Evolutionary conservation across 345 rosid species (phyloP).

Genomic region (Eucalyptus camaldulensis): DNA sequence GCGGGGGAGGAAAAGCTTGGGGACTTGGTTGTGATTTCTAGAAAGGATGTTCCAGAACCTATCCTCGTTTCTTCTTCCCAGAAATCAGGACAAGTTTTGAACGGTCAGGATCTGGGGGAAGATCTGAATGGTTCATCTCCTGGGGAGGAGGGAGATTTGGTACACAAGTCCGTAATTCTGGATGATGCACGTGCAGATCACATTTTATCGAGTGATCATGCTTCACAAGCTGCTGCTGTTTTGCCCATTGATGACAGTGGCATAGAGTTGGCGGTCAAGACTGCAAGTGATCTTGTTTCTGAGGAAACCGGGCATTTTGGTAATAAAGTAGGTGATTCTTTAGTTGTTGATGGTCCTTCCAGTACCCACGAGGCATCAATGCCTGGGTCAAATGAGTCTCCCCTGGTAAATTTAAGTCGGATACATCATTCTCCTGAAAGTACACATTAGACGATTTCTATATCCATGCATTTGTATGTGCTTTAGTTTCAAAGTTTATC

Average conservation of each 20-base stretch:
- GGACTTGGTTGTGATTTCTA: background rate
- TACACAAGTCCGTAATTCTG: background rate
- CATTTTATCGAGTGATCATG: background rate
- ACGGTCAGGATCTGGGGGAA: background rate
- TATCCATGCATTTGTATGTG: constrained; percentile 22
- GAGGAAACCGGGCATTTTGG: constrained; percentile 1
- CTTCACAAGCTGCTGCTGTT: background rate
- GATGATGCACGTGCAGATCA: background rate
- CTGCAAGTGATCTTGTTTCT: background rate
- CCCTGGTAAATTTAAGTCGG: constrained; percentile 77
- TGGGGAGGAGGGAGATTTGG: background rate
- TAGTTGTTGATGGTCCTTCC: constrained; percentile 29
- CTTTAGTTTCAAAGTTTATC: background rate
- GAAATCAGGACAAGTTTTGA: background rate
- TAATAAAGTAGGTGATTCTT: constrained; percentile 14
- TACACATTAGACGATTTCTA: constrained; percentile 85
- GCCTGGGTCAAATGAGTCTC: constrained; percentile 65
- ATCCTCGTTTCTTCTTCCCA: background rate
- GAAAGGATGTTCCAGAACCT: background rate
- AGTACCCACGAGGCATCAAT: constrained; percentile 23
- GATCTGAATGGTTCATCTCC: background rate
- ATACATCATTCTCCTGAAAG: constrained; percentile 95
- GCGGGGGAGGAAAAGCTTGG: background rate
- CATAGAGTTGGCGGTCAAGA: background rate
- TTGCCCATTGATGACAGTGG: background rate